Percentiles rank a stretch among this genome's conserved stretches.
phyloP scores from a whole-genome alignment of 257 asterid species.

The Solanum piurae region DNA sequence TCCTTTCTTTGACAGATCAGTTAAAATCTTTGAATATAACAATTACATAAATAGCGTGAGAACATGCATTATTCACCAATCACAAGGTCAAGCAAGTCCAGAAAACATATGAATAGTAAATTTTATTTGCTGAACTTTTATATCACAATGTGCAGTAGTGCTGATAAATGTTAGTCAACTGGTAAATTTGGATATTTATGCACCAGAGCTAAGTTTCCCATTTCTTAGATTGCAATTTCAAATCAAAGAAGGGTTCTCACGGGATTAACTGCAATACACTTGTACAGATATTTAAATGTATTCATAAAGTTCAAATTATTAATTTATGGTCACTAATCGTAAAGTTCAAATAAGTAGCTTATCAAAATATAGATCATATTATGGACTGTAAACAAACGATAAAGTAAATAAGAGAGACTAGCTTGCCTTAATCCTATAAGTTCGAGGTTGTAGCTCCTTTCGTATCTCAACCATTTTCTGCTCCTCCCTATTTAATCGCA shows the following conservation, averaged over 20 bases:
- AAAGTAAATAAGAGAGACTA: background rate
- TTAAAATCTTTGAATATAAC: background rate
- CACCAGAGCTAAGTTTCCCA: background rate
- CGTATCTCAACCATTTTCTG: slow-evolving; percentile 93
- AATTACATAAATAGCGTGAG: background rate
- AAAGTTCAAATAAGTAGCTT: background rate
- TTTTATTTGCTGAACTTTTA: background rate
- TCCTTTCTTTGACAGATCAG: background rate
- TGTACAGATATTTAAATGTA: background rate
- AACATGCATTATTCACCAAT: background rate
- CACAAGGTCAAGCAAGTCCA: background rate
- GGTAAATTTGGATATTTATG: background rate
- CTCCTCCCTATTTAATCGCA: slow-evolving; percentile 80
- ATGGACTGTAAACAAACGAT: background rate
- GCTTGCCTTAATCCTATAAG: slow-evolving; percentile 75
- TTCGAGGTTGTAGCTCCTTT: slow-evolving; percentile 86
- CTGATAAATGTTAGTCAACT: background rate
- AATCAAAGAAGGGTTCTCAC: background rate
- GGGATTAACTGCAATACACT: background rate
- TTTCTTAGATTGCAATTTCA: background rate
- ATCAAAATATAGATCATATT: background rate
- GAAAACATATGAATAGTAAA: background rate
- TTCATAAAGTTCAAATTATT: background rate
- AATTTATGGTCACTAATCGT: background rate
- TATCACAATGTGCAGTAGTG: background rate